Evolutionary conservation across 768 basidiomycete species (phyloP), one percentile per base, ranked within the genome.

Genomic region (Trametes meyenii): DNA sequence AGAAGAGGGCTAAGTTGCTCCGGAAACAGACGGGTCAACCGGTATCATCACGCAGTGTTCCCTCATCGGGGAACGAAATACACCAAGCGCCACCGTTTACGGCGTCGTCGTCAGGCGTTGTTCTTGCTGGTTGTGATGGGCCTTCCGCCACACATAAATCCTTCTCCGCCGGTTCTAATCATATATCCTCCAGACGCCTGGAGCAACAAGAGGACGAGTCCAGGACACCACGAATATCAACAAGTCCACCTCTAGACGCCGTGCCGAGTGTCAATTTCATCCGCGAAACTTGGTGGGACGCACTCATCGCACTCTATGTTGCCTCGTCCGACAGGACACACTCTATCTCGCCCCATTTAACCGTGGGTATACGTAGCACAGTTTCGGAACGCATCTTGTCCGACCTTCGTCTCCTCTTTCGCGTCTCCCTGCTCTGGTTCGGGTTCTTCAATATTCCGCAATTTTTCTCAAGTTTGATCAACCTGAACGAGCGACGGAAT

Each of bases 261-360:
- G 81, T 84, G 62, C 90, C 90, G 7, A 86, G 87, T 6, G 73
- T 88, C 35, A 79, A 81, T 49, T 90, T 88, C 71, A 76, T 79
- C 13, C 86, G 88, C 54, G 85, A 87, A 74, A 85, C 83, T 23
- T 91, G 90, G 90, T 92, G 88, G 86, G 90, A 91, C 68, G 83
- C 81, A 4, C 77, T 91, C 21, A 72, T 89, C 38, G 74, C 76
- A 38, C 67, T 86, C 38, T 90, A 90, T 69, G 50, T 66, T 33
- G 50, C 55, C 71, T 48, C 75, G 75, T 45, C 75, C 8, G 26
- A 35, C 54, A 23, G 17, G n/a, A n/a, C n/a, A n/a, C n/a, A n/a
- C n/a, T 62, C 53, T 79, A 70, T n/a, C 36, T 55, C 1, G 11
- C 24, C 23, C 21, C 35, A 13, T 6, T 29, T 63, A 23, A 53